phyloP scores from a whole-genome alignment of 306 rosid species.

The Arachis stenosperma region DNA sequence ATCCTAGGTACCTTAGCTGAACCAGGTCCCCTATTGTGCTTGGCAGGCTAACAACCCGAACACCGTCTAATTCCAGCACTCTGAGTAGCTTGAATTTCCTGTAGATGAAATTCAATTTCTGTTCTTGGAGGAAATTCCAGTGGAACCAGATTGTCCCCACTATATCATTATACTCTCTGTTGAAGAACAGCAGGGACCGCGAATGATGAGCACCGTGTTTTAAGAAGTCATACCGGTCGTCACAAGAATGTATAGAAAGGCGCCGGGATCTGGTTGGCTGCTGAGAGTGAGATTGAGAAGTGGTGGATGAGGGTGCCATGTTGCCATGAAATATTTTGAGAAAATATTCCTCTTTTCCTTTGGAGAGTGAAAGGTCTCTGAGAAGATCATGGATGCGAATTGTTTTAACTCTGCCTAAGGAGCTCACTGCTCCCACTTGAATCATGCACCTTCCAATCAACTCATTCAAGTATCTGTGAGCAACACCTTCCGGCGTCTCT shows the following conservation, averaged over 20 bases:
- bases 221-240: conserved; percentile 49
- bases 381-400: conserved; percentile 54
- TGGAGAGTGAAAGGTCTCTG: conserved; percentile 47
- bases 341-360: conserved; percentile 47
- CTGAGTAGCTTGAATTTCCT: conserved; percentile 52
- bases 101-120: conserved; percentile 50
- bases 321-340: conserved; percentile 37
- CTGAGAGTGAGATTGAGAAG: not conserved
- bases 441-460: conserved; percentile 56
- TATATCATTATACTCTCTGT: conserved; percentile 51
- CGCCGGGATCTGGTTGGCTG: conserved; percentile 44
- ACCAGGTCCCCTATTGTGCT: conserved; percentile 47
- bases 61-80: conserved; percentile 56
- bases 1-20: conserved; percentile 53
- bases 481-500: conserved; percentile 51
- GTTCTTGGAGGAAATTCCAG: conserved; percentile 42
- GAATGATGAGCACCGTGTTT: conserved; percentile 45
- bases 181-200: conserved; percentile 51
- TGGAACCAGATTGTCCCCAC: conserved; percentile 24
- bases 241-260: conserved; percentile 51
- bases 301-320: conserved; percentile 32
- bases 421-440: conserved; percentile 50
- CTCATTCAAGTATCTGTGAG: conserved; percentile 48
- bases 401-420: conserved; percentile 50
- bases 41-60: conserved; percentile 49